These are phyloP conservation scores for Fusarium bactridioides DNA, from an alignment of 2,329 filamentous ascomycete species.

Conservation along the genomic window DNA sequence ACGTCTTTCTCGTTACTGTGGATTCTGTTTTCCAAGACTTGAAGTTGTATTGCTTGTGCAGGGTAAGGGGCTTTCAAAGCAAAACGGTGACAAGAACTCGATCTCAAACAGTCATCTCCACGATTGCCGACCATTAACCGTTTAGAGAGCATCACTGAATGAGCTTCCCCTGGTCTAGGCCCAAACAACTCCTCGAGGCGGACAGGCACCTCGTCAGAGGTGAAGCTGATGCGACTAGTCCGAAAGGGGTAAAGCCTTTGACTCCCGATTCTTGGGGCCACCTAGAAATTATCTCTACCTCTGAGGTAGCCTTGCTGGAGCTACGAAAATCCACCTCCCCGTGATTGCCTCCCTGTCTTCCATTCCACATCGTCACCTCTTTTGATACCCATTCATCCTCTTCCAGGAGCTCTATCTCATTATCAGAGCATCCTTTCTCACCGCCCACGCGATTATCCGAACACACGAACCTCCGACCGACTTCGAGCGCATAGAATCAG, in stretches of 20 bases:
- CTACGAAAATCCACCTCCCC: conserved; percentile 46
- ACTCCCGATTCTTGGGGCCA: conserved; percentile 41
- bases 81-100: background rate
- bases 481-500: conserved; percentile 42
- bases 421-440: conserved; percentile 24
- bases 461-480: conserved; percentile 28
- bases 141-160: background rate
- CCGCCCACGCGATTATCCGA: conserved; percentile 31
- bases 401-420: conserved; percentile 31
- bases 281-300: conserved; percentile 48
- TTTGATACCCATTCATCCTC: conserved; percentile 46
- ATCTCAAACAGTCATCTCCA: background rate
- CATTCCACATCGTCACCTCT: conserved; percentile 42
- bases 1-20: background rate
- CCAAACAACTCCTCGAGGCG: conserved; percentile 12
- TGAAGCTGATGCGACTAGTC: conserved; percentile 31
- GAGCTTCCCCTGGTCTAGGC: conserved; percentile 31
- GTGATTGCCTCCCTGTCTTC: conserved; percentile 43
- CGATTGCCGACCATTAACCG: conserved; percentile 36
- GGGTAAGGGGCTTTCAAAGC: background rate
- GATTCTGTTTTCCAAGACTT: background rate
- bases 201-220: conserved; percentile 22
- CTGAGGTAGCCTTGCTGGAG: conserved; percentile 43
- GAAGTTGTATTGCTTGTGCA: background rate
- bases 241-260: conserved; percentile 25